Conservation (phyloP, 768 basidiomycete genomes). For the Mrakia frigida region DNA sequence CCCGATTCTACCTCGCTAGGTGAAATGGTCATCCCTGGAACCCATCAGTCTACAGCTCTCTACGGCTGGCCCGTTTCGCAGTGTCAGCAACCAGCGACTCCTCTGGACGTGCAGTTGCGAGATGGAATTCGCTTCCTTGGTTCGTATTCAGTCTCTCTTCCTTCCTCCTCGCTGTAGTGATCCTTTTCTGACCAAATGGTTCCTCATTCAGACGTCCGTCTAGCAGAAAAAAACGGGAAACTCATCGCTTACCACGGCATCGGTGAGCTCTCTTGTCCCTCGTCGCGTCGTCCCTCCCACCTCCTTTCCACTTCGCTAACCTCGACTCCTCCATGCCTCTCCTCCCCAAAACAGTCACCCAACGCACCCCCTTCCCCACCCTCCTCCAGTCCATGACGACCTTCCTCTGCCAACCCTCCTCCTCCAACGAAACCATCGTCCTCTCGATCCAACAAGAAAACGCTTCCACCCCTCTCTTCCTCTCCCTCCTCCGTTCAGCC, state of each 20-base stretch:
- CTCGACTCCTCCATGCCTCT: conserved; percentile 46
- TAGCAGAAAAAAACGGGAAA: conserved; percentile 24
- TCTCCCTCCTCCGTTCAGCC: conserved; percentile 20
- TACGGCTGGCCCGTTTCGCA: conserved; percentile 55
- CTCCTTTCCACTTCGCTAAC: no score
- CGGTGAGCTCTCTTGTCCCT: conserved; percentile 42
- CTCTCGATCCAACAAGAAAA: conserved; percentile 17
- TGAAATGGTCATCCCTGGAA: conserved; percentile 71
- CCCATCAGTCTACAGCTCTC: conserved; percentile 39
- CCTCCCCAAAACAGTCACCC: conserved; percentile 49
- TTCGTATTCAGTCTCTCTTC: background rate
- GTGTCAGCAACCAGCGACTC: conserved; percentile 64
- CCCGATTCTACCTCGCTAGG: conserved; percentile 66
- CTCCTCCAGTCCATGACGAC: conserved; percentile 48
- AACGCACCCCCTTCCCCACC: background rate
- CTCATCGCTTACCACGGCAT: conserved; percentile 65
- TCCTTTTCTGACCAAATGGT: background rate
- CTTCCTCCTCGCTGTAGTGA: background rate
- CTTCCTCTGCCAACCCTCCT: conserved; percentile 62
- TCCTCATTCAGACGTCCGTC: conserved; percentile 17
- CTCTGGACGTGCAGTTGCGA: conserved; percentile 63
- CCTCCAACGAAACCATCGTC: background rate
- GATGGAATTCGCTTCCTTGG: conserved; percentile 55
- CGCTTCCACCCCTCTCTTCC: conserved; percentile 26
- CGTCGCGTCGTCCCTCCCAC: conserved; percentile 50